Base-by-base conservation (phyloP, 345 rosid species). In the Salix koriyanagi region DNA sequence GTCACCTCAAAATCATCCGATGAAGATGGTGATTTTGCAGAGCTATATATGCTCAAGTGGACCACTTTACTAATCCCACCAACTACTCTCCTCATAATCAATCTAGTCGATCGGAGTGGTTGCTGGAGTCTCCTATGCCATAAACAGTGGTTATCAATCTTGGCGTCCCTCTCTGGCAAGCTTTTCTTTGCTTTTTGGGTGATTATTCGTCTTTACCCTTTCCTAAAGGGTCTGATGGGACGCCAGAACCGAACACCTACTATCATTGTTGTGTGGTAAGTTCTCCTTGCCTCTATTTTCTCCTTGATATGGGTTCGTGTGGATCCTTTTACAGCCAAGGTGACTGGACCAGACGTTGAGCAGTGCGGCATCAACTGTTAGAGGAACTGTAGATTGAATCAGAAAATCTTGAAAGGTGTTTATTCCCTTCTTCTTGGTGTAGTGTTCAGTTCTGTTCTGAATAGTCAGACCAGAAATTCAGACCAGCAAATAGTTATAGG, bases 361-460 rank as follows among this genome's bases (percentile, higher is more conserved):
- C 79, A 74, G 72, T 79, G 90, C 25, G 88, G 86, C 66, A 83
- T 85, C 83, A 79, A 81, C 85, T 87, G 89, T 77, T 87, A 85
- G 79, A 61, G 21, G 73, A 61, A 25, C 25, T 21, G 73, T 10
- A 39, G 32, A 32, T 74, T 18, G 65, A 70, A 54, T 76, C 25
- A 72, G 76, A 50, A 72, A 44, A 76, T 69, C 26, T 44, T 72
- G 69, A 67, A 36, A 81, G 72, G 76, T 75, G 74, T 65, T 56
- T 25, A 25, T 25, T 42, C 54, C 37, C 25, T 67, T 13, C 13
- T n/a, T 64, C 64, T 74, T 73, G 69, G 58, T 65, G 56, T 70
- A 34, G 66, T 52, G 39, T 15, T 16, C 13, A 34, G 13, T 48
- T 52, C 23, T 14, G 50, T 65, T 50, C 41, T 28, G 6, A 77